A percentile compares a stretch with the other conserved stretches of the same genome.
phyloP scores from a whole-genome alignment of 768 basidiomycete genomes.

The Candolleomyces aberdarensis region DNA sequence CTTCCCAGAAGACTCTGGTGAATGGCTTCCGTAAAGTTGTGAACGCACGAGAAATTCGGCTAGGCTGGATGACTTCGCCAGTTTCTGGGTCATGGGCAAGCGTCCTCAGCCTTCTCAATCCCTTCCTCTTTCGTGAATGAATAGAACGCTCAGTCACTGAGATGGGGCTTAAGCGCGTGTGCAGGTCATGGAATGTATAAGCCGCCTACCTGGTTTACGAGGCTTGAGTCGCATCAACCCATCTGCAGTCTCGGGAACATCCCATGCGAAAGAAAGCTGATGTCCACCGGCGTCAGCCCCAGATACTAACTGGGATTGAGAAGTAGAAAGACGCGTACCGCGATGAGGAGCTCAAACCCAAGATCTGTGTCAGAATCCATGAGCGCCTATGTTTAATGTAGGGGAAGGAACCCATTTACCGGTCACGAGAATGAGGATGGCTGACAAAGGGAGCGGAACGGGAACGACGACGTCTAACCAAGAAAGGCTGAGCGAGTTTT shows the following conservation, averaged over 20 bases:
- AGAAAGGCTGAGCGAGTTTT: neutral
- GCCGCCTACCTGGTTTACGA: conserved; percentile 54
- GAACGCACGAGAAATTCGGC: conserved; percentile 34
- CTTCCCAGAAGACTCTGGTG: conserved; percentile 58
- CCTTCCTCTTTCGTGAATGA: conserved; percentile 49
- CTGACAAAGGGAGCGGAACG: conserved; percentile 61
- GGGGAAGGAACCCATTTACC: conserved; percentile 34
- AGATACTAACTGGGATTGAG: no score
- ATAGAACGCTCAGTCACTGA: conserved; percentile 57
- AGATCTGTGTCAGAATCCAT: conserved; percentile 44
- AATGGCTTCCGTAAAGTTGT: conserved; percentile 49
- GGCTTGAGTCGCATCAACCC: conserved; percentile 66
- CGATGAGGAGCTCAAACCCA: conserved; percentile 66
- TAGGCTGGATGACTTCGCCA: conserved; percentile 35
- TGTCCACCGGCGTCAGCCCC: neutral
- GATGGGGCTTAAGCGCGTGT: neutral
- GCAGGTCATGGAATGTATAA: neutral
- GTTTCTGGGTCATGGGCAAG: conserved; percentile 52
- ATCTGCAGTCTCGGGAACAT: conserved; percentile 61
- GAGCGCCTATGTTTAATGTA: neutral
- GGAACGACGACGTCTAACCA: conserved; percentile 61
- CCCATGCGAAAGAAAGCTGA: conserved; percentile 71
- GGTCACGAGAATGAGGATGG: conserved; percentile 69
- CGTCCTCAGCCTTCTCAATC: conserved; percentile 55
- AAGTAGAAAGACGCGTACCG: conserved; percentile 36